Conservation (phyloP, 768 basidiomycete genomes). For the Leucosporidium yakuticum region DNA sequence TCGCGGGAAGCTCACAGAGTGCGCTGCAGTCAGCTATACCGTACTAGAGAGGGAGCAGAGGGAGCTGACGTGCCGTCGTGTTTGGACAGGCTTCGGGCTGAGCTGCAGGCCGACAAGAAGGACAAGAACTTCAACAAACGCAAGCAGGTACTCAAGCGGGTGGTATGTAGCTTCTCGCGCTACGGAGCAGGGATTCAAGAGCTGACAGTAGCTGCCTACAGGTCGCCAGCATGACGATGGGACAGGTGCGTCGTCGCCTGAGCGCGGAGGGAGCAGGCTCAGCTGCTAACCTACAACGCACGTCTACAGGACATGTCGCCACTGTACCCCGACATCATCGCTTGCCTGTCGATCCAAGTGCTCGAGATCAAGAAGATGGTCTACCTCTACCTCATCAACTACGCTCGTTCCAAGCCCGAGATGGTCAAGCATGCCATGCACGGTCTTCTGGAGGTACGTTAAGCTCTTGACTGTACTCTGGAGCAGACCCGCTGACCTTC, state of each 20-base stretch:
- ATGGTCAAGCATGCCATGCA: constrained; percentile 87
- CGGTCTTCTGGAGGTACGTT: constrained; percentile 73
- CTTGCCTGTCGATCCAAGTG: constrained; percentile 87
- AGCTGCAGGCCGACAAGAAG: constrained; percentile 52
- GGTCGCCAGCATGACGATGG: constrained; percentile 95
- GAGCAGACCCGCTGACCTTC: background rate
- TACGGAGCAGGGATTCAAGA: constrained; percentile 8
- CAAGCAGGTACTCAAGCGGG: constrained; percentile 91
- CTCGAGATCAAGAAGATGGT: constrained; percentile 92
- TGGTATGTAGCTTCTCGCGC: constrained; percentile 50
- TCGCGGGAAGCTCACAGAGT: constrained; percentile 31
- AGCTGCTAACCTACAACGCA: background rate
- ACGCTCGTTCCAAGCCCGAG: constrained; percentile 87
- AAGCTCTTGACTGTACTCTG: background rate
- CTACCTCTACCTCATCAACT: constrained; percentile 83
- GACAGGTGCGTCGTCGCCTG: constrained; percentile 64
- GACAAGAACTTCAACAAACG: constrained; percentile 94
- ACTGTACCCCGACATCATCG: constrained; percentile 89
- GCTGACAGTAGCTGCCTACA: background rate
- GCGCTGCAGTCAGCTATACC: background rate
- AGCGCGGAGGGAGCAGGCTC: background rate
- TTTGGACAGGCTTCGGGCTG: constrained; percentile 25
- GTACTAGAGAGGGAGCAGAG: background rate
- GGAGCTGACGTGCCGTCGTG: background rate
- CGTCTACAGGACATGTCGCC: constrained; percentile 51